Percentiles rank a stretch among this genome's conserved stretches.
These are phyloP conservation scores for Acacia confusa DNA, from an alignment of 306 rosid species.

Conservation along the genomic window DNA sequence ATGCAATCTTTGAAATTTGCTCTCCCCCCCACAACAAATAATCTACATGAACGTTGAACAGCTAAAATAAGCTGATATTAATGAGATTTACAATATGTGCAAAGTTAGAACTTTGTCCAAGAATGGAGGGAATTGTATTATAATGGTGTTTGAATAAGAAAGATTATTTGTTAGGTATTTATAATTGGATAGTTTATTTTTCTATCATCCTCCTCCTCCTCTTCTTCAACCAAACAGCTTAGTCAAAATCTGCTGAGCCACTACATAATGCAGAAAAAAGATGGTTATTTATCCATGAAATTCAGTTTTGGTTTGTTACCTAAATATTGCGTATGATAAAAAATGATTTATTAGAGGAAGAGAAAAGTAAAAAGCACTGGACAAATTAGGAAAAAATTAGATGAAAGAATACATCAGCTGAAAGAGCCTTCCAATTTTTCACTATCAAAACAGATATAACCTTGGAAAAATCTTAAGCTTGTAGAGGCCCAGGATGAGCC, in stretches of 20 bases:
- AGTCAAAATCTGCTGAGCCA: neutral
- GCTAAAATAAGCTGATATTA: neutral
- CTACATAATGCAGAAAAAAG: neutral
- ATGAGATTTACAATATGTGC: neutral
- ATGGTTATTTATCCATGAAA: neutral
- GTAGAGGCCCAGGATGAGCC: neutral
- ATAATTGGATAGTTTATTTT: neutral
- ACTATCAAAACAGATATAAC: neutral
- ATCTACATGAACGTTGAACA: slow-evolving; percentile 4
- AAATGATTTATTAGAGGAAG: neutral
- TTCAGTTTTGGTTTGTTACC: neutral
- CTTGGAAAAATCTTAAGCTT: neutral
- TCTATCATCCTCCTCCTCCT: neutral
- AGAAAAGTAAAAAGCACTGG: neutral
- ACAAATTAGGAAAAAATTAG: neutral
- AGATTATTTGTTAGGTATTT: neutral
- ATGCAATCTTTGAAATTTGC: neutral
- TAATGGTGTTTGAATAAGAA: neutral
- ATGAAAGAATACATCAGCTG: neutral
- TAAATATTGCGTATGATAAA: neutral
- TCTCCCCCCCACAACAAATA: neutral
- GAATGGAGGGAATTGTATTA: neutral
- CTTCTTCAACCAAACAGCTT: neutral
- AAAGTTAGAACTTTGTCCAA: neutral
- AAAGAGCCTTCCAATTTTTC: neutral